Conservation (phyloP, 163 green algal genomes). For the Volvox carteri region DNA sequence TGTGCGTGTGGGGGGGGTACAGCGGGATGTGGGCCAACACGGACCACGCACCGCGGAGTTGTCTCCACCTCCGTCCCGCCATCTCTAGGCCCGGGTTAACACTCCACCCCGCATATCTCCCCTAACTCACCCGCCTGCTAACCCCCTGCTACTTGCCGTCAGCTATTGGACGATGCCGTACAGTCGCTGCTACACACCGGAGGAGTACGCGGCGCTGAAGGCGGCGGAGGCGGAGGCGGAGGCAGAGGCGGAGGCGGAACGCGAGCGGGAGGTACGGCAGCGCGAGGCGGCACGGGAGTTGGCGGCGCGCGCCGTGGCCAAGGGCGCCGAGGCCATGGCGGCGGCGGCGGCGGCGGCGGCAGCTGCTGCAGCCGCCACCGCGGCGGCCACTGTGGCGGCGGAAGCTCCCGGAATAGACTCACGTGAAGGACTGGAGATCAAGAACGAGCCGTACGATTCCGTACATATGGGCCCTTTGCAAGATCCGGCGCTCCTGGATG, state of each 20-base stretch:
- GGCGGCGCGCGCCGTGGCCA: not conserved
- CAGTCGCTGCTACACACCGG: slow-evolving; percentile 38
- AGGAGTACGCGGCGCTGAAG: slow-evolving; percentile 35
- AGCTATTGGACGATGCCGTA: slow-evolving; percentile 46
- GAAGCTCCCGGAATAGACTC: not conserved
- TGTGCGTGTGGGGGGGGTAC: no score
- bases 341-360: not conserved
- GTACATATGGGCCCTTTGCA: not conserved
- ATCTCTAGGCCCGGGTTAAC: no score
- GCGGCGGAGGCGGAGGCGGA: slow-evolving; percentile 21
- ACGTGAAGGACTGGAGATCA: not conserved
- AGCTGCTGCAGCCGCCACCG: not conserved
- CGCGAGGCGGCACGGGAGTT: slow-evolving; percentile 7
- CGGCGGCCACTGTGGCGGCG: not conserved
- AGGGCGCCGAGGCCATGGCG: not conserved
- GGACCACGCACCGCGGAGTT: no score
- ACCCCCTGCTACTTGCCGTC: not conserved
- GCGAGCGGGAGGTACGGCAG: not conserved
- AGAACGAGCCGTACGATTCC: not conserved
- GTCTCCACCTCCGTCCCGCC: no score
- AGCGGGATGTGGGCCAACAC: no score
- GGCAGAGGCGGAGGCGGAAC: slow-evolving; percentile 1
- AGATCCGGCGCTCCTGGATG: not conserved
- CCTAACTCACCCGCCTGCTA: not conserved
- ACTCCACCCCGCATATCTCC: not conserved